Percentiles rank a stretch among this genome's conserved stretches.
Conservation (phyloP, 1,139 yeast species). For the Geotrichum cucujoidarum region DNA sequence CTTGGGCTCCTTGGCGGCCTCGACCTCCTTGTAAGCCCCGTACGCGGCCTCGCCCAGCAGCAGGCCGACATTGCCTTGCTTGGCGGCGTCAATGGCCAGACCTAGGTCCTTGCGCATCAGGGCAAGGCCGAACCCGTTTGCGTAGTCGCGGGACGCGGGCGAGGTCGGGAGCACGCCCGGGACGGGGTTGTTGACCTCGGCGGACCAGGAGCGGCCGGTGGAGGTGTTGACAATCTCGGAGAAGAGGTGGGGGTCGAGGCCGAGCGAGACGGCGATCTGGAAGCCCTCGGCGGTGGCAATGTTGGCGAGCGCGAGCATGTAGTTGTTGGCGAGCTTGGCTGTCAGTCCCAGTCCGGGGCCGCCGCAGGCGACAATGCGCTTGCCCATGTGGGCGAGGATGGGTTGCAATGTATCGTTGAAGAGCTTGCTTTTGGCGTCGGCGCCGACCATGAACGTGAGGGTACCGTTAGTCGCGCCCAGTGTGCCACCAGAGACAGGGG, state of each 20-base stretch:
- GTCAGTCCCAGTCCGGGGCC: conserved; percentile 54
- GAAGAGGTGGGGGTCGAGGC: conserved; percentile 47
- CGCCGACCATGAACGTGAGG: conserved; percentile 54
- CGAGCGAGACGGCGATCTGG: conserved; percentile 52
- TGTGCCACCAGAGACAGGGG: conserved; percentile 62
- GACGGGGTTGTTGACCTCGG: conserved; percentile 57
- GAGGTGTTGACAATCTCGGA: conserved; percentile 53
- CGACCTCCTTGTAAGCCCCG: conserved; percentile 32
- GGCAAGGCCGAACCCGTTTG: conserved; percentile 53
- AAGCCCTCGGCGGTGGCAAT: conserved; percentile 59
- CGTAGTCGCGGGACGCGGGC: conserved; percentile 48
- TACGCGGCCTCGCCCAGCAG: conserved; percentile 31
- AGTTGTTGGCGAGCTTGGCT: conserved; percentile 56
- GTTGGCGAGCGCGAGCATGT: conserved; percentile 53
- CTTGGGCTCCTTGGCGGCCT: too few relatives aligned
- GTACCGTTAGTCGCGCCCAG: conserved; percentile 56
- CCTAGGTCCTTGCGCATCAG: conserved; percentile 55
- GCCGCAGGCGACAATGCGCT: conserved; percentile 52
- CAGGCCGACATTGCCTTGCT: conserved; percentile 26
- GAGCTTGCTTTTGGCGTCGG: conserved; percentile 8
- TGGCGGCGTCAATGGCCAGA: conserved; percentile 50
- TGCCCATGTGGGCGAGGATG: conserved; percentile 48
- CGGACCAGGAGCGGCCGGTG: conserved; percentile 60
- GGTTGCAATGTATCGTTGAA: conserved; percentile 35
- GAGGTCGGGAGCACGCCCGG: conserved; percentile 45